These are phyloP conservation scores for Trichomonascus vanleenenianus DNA, from an alignment of 805 yeast genomes.

Conservation along the genomic window DNA sequence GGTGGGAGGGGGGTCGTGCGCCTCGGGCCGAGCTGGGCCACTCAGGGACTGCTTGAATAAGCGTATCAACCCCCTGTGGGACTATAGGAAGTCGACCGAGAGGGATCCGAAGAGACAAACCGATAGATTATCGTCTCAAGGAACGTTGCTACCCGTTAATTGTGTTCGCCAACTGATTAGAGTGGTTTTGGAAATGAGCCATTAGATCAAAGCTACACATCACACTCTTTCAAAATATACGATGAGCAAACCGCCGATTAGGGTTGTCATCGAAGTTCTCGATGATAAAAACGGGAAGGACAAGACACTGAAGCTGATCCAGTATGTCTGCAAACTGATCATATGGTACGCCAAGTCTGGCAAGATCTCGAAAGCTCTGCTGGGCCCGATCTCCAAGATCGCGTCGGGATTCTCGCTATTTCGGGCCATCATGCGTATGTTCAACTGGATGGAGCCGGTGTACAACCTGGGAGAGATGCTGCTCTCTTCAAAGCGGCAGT, in stretches of 20 bases:
- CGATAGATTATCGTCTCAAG: not conserved
- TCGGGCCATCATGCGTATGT: slow-evolving; percentile 25
- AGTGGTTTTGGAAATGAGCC: no score
- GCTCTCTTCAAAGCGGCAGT: no score
- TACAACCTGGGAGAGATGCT: slow-evolving; percentile 5
- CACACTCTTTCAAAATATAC: not conserved
- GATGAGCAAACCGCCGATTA: slow-evolving; percentile 5
- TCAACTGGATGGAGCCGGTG: slow-evolving; percentile 22
- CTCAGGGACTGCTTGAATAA: not conserved
- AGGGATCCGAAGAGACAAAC: not conserved
- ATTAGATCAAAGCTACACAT: no score
- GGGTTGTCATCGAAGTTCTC: slow-evolving; percentile 13
- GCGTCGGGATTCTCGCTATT: slow-evolving; percentile 21
- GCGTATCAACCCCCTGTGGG: not conserved
- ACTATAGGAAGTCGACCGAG: not conserved
- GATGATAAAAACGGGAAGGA: slow-evolving; percentile 24
- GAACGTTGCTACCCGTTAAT: not conserved
- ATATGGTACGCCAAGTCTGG: slow-evolving; percentile 10
- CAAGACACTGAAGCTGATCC: slow-evolving; percentile 23
- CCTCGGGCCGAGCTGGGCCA: not conserved
- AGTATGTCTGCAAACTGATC: slow-evolving; percentile 22
- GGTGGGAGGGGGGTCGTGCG: not conserved
- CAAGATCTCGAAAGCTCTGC: slow-evolving; percentile 2
- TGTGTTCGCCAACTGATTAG: no score
- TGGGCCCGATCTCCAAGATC: slow-evolving; percentile 2